Percentiles rank a stretch among this genome's conserved stretches.
These are phyloP conservation scores for Kurtzmaniella natalensis DNA, from an alignment of 1,139 yeast genomes.

Conservation along the genomic window DNA sequence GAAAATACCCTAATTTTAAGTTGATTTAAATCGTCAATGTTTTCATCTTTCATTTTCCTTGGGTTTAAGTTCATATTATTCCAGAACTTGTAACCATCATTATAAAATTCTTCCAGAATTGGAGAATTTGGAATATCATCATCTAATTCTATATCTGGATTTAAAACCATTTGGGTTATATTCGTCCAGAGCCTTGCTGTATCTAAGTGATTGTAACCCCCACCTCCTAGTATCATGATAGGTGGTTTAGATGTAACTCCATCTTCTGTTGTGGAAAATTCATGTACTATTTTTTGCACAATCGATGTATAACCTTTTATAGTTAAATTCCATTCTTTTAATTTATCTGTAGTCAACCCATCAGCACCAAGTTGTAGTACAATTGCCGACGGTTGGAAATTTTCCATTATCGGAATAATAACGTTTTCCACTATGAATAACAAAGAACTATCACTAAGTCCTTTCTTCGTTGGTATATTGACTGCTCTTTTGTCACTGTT, in stretches of 20 bases:
- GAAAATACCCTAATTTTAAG: not conserved
- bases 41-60: conserved; percentile 38
- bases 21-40: conserved; percentile 16
- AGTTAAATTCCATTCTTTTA: conserved; percentile 66
- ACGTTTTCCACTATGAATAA: conserved; percentile 33
- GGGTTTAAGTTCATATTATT: conserved; percentile 20
- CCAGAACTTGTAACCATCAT: conserved; percentile 53
- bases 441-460: conserved; percentile 47
- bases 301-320: conserved; percentile 43
- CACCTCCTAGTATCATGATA: conserved; percentile 63
- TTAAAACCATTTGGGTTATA: conserved; percentile 38
- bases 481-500: conserved; percentile 26
- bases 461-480: conserved; percentile 57
- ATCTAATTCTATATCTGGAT: conserved; percentile 3
- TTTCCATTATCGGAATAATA: conserved; percentile 37
- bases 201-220: conserved; percentile 66
- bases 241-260: conserved; percentile 22
- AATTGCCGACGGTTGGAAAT: conserved; percentile 46
- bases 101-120: conserved; percentile 38
- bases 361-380: conserved; percentile 73
- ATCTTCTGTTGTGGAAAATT: not conserved
- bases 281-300: conserved; percentile 30
- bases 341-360: conserved; percentile 55
- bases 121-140: conserved; percentile 48
- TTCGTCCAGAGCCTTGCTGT: conserved; percentile 65